Conservation (phyloP, 2,329 filamentous ascomycete species). For the Colletotrichum kahawae region DNA sequence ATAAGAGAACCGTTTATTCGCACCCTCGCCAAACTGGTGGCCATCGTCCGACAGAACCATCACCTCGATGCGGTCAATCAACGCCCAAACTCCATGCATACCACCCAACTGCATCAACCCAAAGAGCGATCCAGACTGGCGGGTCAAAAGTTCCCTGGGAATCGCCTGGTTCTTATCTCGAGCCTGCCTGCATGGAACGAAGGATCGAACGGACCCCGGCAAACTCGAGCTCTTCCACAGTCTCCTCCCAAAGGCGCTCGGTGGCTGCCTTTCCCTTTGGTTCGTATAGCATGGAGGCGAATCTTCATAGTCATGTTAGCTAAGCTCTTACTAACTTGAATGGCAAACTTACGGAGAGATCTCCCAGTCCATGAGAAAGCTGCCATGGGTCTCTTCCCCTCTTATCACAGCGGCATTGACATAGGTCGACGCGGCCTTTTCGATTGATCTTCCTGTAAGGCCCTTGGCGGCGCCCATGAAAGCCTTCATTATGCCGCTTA, state of each 20-base stretch:
- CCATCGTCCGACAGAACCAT: not conserved
- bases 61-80: not conserved
- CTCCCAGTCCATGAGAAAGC: constrained; percentile 51
- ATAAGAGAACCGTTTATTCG: not conserved
- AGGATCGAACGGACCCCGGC: constrained; percentile 22
- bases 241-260: constrained; percentile 23
- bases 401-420: constrained; percentile 48
- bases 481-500: not conserved
- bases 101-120: not conserved
- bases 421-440: constrained; percentile 47
- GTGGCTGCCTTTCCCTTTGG: constrained; percentile 2
- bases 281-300: constrained; percentile 16
- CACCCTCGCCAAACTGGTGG: fast-evolving
- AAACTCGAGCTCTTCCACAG: constrained; percentile 23
- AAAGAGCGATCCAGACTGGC: not conserved
- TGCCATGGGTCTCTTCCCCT: constrained; percentile 53
- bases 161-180: not conserved
- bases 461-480: constrained; percentile 15
- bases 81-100: not conserved
- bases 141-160: not conserved
- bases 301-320: constrained; percentile 29
- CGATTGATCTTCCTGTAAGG: constrained; percentile 31
- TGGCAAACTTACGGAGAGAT: constrained; percentile 44
- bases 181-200: not conserved
- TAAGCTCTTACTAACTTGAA: not conserved